Conservation (phyloP, 768 basidiomycete species). For the Termitomyces sp. region DNA sequence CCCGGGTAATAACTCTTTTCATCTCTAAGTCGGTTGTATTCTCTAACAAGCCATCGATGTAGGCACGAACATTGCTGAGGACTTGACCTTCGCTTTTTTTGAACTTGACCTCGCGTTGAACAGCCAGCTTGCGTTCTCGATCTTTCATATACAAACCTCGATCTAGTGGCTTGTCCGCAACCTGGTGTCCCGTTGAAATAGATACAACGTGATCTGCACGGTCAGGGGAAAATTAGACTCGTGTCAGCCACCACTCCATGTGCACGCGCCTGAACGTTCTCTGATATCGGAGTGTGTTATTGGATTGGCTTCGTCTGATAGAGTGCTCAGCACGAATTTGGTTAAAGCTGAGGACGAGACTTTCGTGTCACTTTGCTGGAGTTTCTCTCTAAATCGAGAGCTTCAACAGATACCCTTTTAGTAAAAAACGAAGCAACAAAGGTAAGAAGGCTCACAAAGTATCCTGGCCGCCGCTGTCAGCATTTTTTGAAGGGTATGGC, state of each 20-base stretch:
- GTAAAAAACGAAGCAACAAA: background rate
- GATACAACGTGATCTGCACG: constrained; percentile 53
- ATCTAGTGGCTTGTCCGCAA: constrained; percentile 39
- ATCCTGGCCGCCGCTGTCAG: background rate
- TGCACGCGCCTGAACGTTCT: constrained; percentile 50
- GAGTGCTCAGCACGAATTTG: constrained; percentile 53
- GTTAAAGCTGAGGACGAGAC: constrained; percentile 44
- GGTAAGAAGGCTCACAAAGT: constrained; percentile 5
- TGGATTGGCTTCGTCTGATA: constrained; percentile 64
- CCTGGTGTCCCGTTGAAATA: constrained; percentile 65
- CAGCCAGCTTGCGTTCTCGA: constrained; percentile 40
- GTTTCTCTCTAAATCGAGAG: constrained; percentile 7
- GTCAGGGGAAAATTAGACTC: background rate
- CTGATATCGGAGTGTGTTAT: constrained; percentile 70
- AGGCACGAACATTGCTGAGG: constrained; percentile 47
- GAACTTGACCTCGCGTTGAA: constrained; percentile 21
- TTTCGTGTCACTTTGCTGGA: constrained; percentile 10
- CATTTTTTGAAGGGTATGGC: constrained; percentile 11
- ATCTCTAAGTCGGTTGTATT: constrained; percentile 79
- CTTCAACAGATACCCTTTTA: constrained; percentile 4
- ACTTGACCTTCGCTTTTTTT: constrained; percentile 21
- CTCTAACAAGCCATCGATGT: constrained; percentile 65
- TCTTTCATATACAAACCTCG: constrained; percentile 34
- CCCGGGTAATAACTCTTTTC: constrained; percentile 57
- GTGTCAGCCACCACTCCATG: background rate